phyloP scores from a whole-genome alignment of 768 basidiomycete species.

The Serendipita indica region DNA sequence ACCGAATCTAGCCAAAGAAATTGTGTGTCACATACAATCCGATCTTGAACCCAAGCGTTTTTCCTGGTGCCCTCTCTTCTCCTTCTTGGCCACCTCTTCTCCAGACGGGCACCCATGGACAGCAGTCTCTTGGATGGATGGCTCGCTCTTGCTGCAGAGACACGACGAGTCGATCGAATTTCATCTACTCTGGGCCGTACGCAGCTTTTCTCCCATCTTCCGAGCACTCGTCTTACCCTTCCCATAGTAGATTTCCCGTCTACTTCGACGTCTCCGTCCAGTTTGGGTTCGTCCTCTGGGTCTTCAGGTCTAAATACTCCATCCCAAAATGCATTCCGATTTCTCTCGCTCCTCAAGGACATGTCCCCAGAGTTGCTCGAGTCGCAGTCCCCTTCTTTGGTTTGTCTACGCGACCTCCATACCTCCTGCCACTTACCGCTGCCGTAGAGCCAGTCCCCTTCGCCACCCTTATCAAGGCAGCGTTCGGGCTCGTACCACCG shows the following conservation, averaged over 20 bases:
- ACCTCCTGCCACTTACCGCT: neutral
- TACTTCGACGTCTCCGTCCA: neutral
- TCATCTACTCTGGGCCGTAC: conserved; percentile 1
- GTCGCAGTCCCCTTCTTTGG: neutral
- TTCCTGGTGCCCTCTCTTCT: neutral
- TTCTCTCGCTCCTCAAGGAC: conserved; percentile 5
- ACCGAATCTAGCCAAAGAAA: neutral
- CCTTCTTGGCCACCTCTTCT: neutral
- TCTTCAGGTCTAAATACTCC: conserved; percentile 9
- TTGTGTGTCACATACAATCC: neutral
- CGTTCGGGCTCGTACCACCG: conserved; percentile 1
- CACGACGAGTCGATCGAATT: neutral
- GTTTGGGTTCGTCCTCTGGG: neutral
- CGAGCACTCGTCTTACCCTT: neutral
- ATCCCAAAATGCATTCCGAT: neutral
- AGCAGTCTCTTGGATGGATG: neutral
- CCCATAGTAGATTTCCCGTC: neutral
- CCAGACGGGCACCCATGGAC: neutral
- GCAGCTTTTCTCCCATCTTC: neutral
- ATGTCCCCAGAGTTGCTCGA: conserved; percentile 1
- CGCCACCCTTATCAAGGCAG: conserved; percentile 2
- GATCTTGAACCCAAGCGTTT: neutral
- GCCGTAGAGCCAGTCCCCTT: neutral
- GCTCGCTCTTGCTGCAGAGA: conserved; percentile 6
- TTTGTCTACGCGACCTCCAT: neutral